Conservation (phyloP, 768 basidiomycete genomes). For the Suillus bovinus region DNA sequence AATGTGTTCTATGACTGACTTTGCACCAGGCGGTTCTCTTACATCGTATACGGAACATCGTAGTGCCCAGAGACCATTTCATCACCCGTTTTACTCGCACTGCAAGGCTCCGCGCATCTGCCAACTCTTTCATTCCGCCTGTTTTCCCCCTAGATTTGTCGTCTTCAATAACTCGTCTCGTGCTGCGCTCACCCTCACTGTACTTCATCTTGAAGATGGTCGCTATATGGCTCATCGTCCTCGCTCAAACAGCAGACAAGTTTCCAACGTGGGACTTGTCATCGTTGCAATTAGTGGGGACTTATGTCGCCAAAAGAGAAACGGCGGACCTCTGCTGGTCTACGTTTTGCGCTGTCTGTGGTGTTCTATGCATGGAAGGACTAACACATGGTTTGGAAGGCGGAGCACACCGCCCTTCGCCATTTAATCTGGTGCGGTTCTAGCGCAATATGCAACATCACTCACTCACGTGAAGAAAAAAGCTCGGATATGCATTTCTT, state of each 20-base stretch:
- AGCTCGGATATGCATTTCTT: constrained; percentile 80
- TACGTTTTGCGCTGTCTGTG: constrained; percentile 69
- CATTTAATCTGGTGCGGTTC: constrained; percentile 68
- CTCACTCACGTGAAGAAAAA: constrained; percentile 12
- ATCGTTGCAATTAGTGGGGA: constrained; percentile 37
- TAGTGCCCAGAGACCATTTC: constrained; percentile 53
- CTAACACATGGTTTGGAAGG: constrained; percentile 72
- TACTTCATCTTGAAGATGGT: constrained; percentile 61
- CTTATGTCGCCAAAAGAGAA: constrained; percentile 49
- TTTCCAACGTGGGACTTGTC: constrained; percentile 36
- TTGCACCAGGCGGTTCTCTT: constrained; percentile 58
- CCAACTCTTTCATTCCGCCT: constrained; percentile 32
- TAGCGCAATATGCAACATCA: constrained; percentile 12
- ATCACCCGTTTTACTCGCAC: constrained; percentile 21
- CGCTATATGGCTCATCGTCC: constrained; percentile 55
- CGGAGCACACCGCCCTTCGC: constrained; percentile 52
- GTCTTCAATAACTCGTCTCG: constrained; percentile 55
- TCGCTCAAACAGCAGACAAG: constrained; percentile 54
- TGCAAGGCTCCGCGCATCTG: constrained; percentile 24
- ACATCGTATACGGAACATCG: constrained; percentile 77
- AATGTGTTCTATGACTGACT: background rate
- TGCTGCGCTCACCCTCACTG: constrained; percentile 63
- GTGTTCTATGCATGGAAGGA: constrained; percentile 62
- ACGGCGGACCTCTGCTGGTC: constrained; percentile 72
- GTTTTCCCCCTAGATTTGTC: constrained; percentile 69